Evolutionary conservation across 2,329 filamentous ascomycete species (phyloP).

Genomic region (Amesomyces nigricolor): DNA sequence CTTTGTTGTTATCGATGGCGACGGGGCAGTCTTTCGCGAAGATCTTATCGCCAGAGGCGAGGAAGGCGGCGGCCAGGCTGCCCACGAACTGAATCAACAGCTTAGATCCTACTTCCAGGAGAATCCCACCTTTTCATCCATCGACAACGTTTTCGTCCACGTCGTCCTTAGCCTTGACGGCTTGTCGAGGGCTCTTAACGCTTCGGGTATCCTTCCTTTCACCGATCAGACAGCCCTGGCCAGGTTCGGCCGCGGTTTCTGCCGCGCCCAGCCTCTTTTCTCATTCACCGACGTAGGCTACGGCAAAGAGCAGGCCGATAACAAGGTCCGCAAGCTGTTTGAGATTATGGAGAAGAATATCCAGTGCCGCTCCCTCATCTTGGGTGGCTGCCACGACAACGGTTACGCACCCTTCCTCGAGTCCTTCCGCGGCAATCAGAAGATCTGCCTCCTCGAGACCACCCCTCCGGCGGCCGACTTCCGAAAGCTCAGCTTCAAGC

Average conservation of each 20-base stretch:
- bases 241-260: slow-evolving; percentile 33
- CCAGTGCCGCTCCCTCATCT: slow-evolving; percentile 32
- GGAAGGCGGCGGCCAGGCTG: slow-evolving; percentile 32
- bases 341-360: slow-evolving; percentile 31
- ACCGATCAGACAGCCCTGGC: slow-evolving; percentile 25
- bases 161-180: slow-evolving; percentile 33
- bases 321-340: slow-evolving; percentile 33
- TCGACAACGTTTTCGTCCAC: slow-evolving; percentile 32
- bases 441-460: slow-evolving; percentile 32
- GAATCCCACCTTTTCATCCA: slow-evolving; percentile 24
- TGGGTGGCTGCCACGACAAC: slow-evolving; percentile 33
- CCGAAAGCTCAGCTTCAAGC: slow-evolving; percentile 28
- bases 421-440: slow-evolving; percentile 30
- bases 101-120: slow-evolving; percentile 25
- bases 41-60: slow-evolving; percentile 30
- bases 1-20: slow-evolving; percentile 34
- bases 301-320: slow-evolving; percentile 34
- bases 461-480: slow-evolving; percentile 31
- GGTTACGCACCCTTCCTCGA: slow-evolving; percentile 33
- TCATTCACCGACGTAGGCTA: slow-evolving; percentile 33
- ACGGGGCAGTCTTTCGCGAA: slow-evolving; percentile 33
- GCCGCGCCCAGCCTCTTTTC: slow-evolving; percentile 32
- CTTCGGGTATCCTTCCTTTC: slow-evolving; percentile 25
- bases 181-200: slow-evolving; percentile 28
- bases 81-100: slow-evolving; percentile 24